Base-by-base conservation (phyloP, 2,329 filamentous ascomycete species). In the Magnaporthiopsis rhizophila region DNA sequence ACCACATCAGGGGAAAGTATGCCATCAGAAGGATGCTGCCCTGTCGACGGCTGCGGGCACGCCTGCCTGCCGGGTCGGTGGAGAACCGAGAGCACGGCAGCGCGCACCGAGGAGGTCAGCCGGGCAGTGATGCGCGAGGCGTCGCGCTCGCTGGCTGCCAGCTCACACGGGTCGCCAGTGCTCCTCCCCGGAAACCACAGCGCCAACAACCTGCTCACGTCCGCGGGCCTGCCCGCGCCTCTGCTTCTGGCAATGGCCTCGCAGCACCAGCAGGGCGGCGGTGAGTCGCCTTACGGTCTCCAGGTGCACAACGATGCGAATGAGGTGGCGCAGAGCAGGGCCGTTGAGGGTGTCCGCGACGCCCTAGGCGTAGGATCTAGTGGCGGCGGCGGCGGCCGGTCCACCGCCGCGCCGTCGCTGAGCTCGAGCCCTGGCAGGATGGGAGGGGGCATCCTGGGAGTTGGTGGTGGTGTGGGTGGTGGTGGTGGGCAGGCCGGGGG, bases 1-100 rank as follows among this genome's bases (percentile, higher is more conserved):
- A 34, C 21, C 34, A 50, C 53, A 21, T 6, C 32, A 26, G 24
- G 57, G 53, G 11, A 21, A 13, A 21, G 26, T 30, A n/a, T 58
- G 36, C 15, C 30, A 32, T 38, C 61, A 3, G 83, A 81, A 61
- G 86, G 86, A 0, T 86, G 81, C 72, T 89, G 86, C 67, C 86
- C 86, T 1, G 74, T 86, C n/a, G 85, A 88, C 66, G 86, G 86
- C 0, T 89, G 86, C 70, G 82, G 85, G 3, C 86, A 89, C 69
- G 83, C 83, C 34, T 89, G 86, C 66, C 77, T 88, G 0, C 84
- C 85, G 0, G 83, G 84, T 0, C 76, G 76, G 50, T 86, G 84
- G 74, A 79, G 83, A 5, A 76, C 80, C 8, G 82, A 85, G 68
- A 77, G 71, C 1, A 74, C 71, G 32, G 78, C 77, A 0, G 76